Evolutionary conservation across 2,329 filamentous ascomycete genomes (phyloP), one percentile per base, ranked within the genome.

Genomic region (Talaromyces sp.): DNA sequence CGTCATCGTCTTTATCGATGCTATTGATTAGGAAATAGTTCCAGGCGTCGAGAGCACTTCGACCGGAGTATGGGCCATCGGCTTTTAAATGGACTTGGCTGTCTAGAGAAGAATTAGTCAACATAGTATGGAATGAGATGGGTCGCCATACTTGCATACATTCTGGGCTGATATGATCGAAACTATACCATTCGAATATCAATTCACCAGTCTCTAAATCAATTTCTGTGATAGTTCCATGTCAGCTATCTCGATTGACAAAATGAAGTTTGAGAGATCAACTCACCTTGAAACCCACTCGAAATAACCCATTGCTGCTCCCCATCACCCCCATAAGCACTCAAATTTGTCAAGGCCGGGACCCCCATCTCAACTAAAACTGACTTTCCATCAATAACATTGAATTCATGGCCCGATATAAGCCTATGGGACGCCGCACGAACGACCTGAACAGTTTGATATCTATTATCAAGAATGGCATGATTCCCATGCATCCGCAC

Each of bases 151-250:
- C 36, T 2, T 2, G 69, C 64, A 64, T 71, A 72, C 79, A 75
- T 33, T 75, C 71, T 2, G 80, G 80, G 36, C 76, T 71, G 14
- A 83, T 72, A 64, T 85, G 80, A 52, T 84, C 81, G 8, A 85
- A 68, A 56, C 78, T 80, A 30, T 75, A 75, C 83, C 83, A 86
- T 58, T 86, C 82, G 55, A 85, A 86, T 10, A 85, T 55, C 5
- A 85, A 66, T 39, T 78, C 71, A 2, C 82, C 81, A 3, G 80
- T 84, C 17, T 78, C 72, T 36, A 83, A 79, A 51, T 84, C 77
- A 24, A 71, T 48, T 51, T 72, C 69, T 71, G 39, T 13, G 30
- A 20, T 13, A 44, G n/a, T 19, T 13, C 4, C 11, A 17, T 24
- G 39, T 39, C 35, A 29, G 14, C 29, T 7, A 10, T 5, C 32